These are phyloP conservation scores for Tolypocladium amazonense DNA, from an alignment of 2,329 filamentous ascomycete genomes.

Conservation along the genomic window DNA sequence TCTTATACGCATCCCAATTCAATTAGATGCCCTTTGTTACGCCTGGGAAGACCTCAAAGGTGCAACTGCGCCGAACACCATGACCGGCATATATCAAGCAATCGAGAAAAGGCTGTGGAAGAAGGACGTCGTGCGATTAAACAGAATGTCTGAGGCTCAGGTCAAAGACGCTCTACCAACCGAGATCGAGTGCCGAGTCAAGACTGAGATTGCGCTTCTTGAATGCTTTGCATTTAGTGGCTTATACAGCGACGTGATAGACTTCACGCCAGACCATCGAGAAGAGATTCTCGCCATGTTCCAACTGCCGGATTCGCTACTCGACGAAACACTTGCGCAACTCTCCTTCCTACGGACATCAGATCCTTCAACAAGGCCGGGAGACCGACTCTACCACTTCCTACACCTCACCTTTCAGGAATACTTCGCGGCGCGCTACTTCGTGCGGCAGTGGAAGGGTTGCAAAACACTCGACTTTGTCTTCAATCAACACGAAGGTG, in stretches of 20 bases:
- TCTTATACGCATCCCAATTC: conserved; percentile 31
- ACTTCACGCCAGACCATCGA: conserved; percentile 16
- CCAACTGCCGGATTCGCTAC: not conserved
- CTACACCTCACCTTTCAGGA: conserved; percentile 32
- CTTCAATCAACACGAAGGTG: no score
- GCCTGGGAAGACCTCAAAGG: conserved; percentile 17
- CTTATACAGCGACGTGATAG: conserved; percentile 18
- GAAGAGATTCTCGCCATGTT: conserved; percentile 9
- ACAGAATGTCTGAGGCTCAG: conserved; percentile 10
- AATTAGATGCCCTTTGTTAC: conserved; percentile 31
- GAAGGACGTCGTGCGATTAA: conserved; percentile 23
- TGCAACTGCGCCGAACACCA: conserved; percentile 15
- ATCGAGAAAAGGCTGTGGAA: conserved; percentile 25
- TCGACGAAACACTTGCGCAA: conserved; percentile 7
- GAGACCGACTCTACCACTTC: conserved; percentile 24
- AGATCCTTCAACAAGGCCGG: conserved; percentile 8
- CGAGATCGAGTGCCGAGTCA: not conserved
- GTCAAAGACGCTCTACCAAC: conserved; percentile 5
- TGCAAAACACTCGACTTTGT: no score
- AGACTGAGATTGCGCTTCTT: conserved; percentile 13
- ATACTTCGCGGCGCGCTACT: conserved; percentile 29
- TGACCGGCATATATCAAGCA: conserved; percentile 22
- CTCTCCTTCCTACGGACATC: conserved; percentile 27
- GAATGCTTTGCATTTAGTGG: conserved; percentile 25
- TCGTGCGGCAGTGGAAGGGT: conserved; percentile 18